Percentiles rank a stretch among this genome's conserved stretches.
Conservation (phyloP, 2,329 filamentous ascomycete genomes). For the Penicillium sp. region DNA sequence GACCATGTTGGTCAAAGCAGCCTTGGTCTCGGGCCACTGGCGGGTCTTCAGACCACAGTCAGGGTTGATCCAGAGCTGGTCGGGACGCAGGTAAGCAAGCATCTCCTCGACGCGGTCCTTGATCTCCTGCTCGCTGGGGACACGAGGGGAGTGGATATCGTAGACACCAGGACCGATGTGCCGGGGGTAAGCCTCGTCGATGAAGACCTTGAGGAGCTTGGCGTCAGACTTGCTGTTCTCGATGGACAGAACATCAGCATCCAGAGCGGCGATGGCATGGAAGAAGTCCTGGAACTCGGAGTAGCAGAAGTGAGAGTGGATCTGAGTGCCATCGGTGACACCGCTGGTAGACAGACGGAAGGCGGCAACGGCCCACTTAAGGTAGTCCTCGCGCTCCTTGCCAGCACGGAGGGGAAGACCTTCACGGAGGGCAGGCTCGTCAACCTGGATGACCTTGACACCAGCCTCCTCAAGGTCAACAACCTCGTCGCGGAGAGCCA, state of each 20-base stretch:
- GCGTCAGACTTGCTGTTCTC: slow-evolving; percentile 99
- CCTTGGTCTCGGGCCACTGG: slow-evolving; percentile 98
- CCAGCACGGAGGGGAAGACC: slow-evolving; percentile 95
- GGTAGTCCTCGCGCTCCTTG: slow-evolving; percentile 94
- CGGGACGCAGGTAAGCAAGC: slow-evolving; percentile 94
- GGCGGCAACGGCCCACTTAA: slow-evolving; percentile 95
- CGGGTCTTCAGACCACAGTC: slow-evolving; percentile 99
- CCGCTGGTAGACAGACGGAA: slow-evolving; percentile 96
- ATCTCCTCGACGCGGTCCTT: slow-evolving; percentile 97
- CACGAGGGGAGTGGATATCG: slow-evolving; percentile 98
- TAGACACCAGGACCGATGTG: slow-evolving; percentile 99
- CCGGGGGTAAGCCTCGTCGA: slow-evolving; percentile 94
- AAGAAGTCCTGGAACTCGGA: slow-evolving; percentile 99
- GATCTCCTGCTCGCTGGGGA: slow-evolving; percentile 97
- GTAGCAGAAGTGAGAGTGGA: slow-evolving; percentile 99
- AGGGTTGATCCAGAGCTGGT: slow-evolving; percentile 99
- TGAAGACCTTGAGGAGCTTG: slow-evolving; percentile 98
- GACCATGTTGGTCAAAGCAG: slow-evolving; percentile 94
- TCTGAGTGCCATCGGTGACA: slow-evolving; percentile 95
- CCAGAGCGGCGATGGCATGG: slow-evolving; percentile 97
- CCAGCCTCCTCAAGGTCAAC: slow-evolving; percentile 96
- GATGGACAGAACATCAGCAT: slow-evolving; percentile 97
- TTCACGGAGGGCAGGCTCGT: slow-evolving; percentile 98
- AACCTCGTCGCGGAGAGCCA: slow-evolving; percentile 97
- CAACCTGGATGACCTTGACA: slow-evolving; percentile 97